phyloP scores from a whole-genome alignment of 768 basidiomycete genomes.

The Rhodosporidiobolus sp. region DNA sequence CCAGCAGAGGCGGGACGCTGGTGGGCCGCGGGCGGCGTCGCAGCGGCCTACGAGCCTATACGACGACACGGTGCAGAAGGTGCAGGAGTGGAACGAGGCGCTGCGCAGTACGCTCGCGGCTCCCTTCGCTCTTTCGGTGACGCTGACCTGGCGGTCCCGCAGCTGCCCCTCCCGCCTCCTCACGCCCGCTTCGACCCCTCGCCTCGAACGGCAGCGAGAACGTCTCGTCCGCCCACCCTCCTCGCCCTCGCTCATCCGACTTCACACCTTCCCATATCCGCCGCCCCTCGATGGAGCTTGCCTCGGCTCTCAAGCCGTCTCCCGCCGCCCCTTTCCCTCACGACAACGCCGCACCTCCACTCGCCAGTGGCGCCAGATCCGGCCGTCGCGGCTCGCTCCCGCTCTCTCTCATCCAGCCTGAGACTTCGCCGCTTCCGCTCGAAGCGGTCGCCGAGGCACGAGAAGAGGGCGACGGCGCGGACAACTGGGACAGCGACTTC shows the following conservation, averaged over 20 bases:
- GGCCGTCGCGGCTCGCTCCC: not conserved
- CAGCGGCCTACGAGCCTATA: slow-evolving; percentile 53
- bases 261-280: not conserved
- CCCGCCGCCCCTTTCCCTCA: slow-evolving; percentile 50
- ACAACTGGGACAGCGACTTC: slow-evolving; percentile 99
- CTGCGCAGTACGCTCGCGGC: slow-evolving; percentile 65
- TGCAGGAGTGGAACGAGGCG: slow-evolving; percentile 99
- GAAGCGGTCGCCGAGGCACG: not conserved
- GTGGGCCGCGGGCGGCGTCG: slow-evolving; percentile 45
- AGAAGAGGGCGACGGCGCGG: slow-evolving; percentile 71
- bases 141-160: not conserved
- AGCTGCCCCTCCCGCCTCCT: not conserved
- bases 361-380: not conserved
- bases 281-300: slow-evolving; percentile 31
- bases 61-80: slow-evolving; percentile 88
- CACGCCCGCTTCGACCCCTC: not conserved
- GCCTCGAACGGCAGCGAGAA: not conserved
- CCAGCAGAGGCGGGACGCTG: slow-evolving; percentile 43
- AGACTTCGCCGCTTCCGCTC: not conserved
- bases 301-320: slow-evolving; percentile 39
- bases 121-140: not conserved
- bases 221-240: not conserved
- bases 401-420: not conserved
- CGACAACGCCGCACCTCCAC: not conserved
- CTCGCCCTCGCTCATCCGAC: not conserved